Base-by-base conservation (phyloP, 2,329 filamentous ascomycete genomes). In the Diaporthe sp. region DNA sequence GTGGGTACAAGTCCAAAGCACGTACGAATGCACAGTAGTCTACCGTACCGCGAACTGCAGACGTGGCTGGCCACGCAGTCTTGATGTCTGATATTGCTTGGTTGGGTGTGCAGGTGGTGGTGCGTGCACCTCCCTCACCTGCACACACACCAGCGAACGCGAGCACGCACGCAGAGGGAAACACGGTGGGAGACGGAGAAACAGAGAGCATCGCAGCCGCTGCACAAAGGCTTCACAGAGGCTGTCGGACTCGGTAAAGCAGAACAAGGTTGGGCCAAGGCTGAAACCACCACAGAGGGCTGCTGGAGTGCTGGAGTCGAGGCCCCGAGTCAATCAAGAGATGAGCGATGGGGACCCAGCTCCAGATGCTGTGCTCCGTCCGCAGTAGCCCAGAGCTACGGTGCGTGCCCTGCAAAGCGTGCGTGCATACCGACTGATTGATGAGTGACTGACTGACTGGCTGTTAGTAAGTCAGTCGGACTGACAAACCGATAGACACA, bases 261-360 rank as follows among this genome's bases (percentile, higher is more conserved):
- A 42, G 49, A 55, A 70, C 65, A 70, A 70, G 49, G 65, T 70
- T 70, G 49, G 65, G 65, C 65, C 65, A 70, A 55, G 65, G 65
- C 65, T 70, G 65, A 70, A 70, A 70, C 34, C 47, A 55, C 22
- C 49, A 55, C 4, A 55, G 65, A 55, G 47, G 42, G 42, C 49
- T 51, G 49, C 47, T 70, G 65, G 47, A 53, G 44, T 53, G 44
- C 63, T 70, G 65, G 49, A 42, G 47, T 70, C 49, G 65, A 42
- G 34, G 34, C 34, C 65, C 65, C 65, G 65, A 70, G 65, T 70
- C 65, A 70, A 70, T 76, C 72, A 65, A 71, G 25, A 74, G 65
- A 42, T 67, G 65, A 37, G 49, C 55, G 71, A 39, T 76, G 25
- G n/a, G n/a, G n/a, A 51, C 73, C 75, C 49, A 53, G 63, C 31